phyloP scores from a whole-genome alignment of 2,329 filamentous ascomycete genomes.

The Fusarium sp. region DNA sequence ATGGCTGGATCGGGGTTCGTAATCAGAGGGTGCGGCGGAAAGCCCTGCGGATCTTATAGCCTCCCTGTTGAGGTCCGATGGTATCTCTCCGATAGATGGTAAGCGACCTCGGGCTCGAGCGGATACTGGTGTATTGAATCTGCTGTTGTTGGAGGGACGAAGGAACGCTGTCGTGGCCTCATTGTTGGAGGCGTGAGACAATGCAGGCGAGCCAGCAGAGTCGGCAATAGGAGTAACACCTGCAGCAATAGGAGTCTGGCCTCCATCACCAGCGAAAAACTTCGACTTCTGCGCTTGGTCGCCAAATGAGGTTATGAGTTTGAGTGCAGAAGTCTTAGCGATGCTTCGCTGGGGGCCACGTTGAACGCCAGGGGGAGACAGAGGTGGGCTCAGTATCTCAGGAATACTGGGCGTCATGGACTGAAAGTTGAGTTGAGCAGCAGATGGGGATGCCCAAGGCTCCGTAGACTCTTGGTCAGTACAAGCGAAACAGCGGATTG shows the following conservation, averaged over 20 bases:
- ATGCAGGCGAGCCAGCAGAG: slow-evolving; percentile 72
- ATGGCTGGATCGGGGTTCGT: slow-evolving; percentile 47
- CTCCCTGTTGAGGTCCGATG: slow-evolving; percentile 49
- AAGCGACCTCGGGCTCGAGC: slow-evolving; percentile 72
- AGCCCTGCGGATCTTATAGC: slow-evolving; percentile 44
- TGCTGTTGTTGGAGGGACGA: slow-evolving; percentile 73
- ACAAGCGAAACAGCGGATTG: slow-evolving; percentile 93
- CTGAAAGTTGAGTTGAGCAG: slow-evolving; percentile 69
- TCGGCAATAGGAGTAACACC: slow-evolving; percentile 91
- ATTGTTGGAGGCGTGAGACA: slow-evolving; percentile 58
- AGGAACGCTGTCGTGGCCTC: slow-evolving; percentile 75
- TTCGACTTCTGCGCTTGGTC: slow-evolving; percentile 70
- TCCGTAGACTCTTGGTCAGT: slow-evolving; percentile 86
- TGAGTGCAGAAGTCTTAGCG: slow-evolving; percentile 84
- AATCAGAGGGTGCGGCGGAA: slow-evolving; percentile 40
- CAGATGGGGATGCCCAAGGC: slow-evolving; percentile 88
- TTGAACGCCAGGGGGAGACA: slow-evolving; percentile 77
- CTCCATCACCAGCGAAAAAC: slow-evolving; percentile 70
- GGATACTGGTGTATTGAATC: slow-evolving; percentile 76
- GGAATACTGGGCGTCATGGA: slow-evolving; percentile 66
- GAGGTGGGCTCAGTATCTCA: slow-evolving; percentile 73
- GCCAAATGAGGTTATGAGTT: slow-evolving; percentile 91
- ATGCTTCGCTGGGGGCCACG: slow-evolving; percentile 71
- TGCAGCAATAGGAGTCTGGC: slow-evolving; percentile 79
- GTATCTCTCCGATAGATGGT: slow-evolving; percentile 77